Evolutionary conservation across 192 early-diverging fungal genomes (phyloP), one percentile per base, ranked within the genome.

Genomic region (Podila minutissima): DNA sequence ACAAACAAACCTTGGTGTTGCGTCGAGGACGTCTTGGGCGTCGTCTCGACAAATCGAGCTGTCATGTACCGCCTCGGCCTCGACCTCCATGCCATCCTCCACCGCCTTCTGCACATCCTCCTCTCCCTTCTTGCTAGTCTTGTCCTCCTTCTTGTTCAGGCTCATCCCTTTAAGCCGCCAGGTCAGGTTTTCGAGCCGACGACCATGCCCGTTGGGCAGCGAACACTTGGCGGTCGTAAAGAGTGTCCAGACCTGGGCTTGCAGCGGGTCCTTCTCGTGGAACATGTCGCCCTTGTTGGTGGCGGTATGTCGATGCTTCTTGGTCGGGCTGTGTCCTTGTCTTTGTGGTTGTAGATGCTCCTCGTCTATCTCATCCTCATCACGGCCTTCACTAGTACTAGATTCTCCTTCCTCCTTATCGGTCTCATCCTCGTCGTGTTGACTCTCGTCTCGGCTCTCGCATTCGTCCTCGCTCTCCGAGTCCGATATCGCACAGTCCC

Each of bases 81-180:
- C 41, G 15, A 46, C 41, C 41, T 46, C 41, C 41, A 46, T 46
- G 41, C 41, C 41, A 12, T 46, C 53, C 53, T 55, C 22, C 6
- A 19, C 53, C 6, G 2, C 10, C 13, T n/a, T 26, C 20, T 22
- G 2, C 19, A 22, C 7, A 20, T 37, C 31, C n/a, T 20, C 33
- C 26, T 24, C 7, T 26, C 24, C 31, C 11, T 11, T 28, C 26
- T 17, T 57, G 31, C 5, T 59, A 15, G n/a, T 31, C 17, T 48
- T 50, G 24, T 77, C 59, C 5, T 75, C 67, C 31, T 84, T 83
- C 37, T 85, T 83, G 55, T 84, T 73, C 38, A 91, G 71, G 15
- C 82, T 86, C 87, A 91, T 89, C 48, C 90, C 89, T 90, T 93
- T 92, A 72, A 94, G 86, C 35, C 94, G 82, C 94, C 94, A 95